Percentiles rank a stretch among this genome's conserved stretches.
Conservation (phyloP, 192 early-diverging fungal species). For the Lunasporangiospora selenospora region DNA sequence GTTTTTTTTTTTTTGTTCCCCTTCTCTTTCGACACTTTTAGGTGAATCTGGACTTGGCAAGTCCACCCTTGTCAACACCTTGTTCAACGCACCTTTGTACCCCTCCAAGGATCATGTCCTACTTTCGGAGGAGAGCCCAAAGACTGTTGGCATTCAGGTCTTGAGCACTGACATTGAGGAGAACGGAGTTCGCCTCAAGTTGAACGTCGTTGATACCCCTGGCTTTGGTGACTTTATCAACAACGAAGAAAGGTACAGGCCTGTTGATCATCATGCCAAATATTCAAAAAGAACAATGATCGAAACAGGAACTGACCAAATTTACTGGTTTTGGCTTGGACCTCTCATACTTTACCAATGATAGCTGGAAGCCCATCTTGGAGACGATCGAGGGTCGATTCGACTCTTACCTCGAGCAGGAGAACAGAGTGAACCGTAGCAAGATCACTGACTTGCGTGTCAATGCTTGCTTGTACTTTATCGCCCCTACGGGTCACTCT, state of each 20-base stretch:
- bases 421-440: constrained; percentile 87
- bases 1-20: constrained; percentile 3
- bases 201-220: constrained; percentile 97
- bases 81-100: constrained; percentile 91
- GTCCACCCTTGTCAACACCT: constrained; percentile 97
- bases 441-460: constrained; percentile 94
- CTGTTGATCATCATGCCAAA: constrained; percentile 12
- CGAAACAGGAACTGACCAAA: not conserved
- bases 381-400: constrained; percentile 96
- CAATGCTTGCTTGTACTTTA: constrained; percentile 96
- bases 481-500: constrained; percentile 95
- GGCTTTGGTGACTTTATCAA: constrained; percentile 99
- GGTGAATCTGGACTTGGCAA: constrained; percentile 97
- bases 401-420: constrained; percentile 91
- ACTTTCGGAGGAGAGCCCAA: constrained; percentile 65
- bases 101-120: constrained; percentile 79
- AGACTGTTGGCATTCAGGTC: constrained; percentile 81
- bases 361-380: constrained; percentile 96
- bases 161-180: constrained; percentile 93
- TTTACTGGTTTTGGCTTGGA: not conserved
- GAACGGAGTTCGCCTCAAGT: constrained; percentile 90
- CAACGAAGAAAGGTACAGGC: constrained; percentile 89
- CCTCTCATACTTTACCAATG: not conserved
- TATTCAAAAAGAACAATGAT: no score
- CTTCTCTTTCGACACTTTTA: constrained; percentile 30